Evolutionary conservation across 257 asterid genomes (phyloP), one percentile per base, ranked within the genome.

Genomic region (Penstemon newberryi): DNA sequence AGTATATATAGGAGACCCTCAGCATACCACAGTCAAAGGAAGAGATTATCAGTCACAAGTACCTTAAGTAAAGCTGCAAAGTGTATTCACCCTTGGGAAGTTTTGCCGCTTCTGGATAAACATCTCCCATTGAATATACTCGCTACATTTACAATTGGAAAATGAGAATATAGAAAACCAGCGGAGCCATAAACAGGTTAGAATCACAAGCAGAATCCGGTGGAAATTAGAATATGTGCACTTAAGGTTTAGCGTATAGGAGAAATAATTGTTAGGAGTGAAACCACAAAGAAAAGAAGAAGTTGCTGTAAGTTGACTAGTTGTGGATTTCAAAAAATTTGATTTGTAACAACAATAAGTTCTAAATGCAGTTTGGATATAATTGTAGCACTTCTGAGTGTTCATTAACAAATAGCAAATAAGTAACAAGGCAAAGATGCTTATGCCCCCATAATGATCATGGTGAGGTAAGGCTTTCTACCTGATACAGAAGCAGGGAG

Each of bases 51-150:
- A 36, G 71, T 49, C n/a, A 25, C 60, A 70, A 7, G 66, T 70
- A 77, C 99, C 99, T 90, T 71, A 93, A 69, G 84, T 83, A 84
- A 47, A 93, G 96, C 84, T 81, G 97, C 67, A 93, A 75, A 64
- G 75, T 87, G 79, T 81, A 90, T 73, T 93, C 97, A 69, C 97
- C 99, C 95, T 90, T 93, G 33, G 99, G 97, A 79, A 93, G 87
- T 79, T 87, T 90, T 33, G 87, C 82, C 12, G 78, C 55, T 6
- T 79, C 82, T 63, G 99, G 99, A 87, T 93, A 93, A 70, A 90
- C 99, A 75, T 93, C 99, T 73, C 99, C 99, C 89, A 74, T 74
- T 67, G 96, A 79, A 79, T 84, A 78, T 55, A 90, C 92, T 62
- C 97, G 94, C 99, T 93, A 79, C 84, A 87, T 38, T 63, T 49